Conservation (phyloP, 2,329 filamentous ascomycete genomes). For the Cordyceps sp. region DNA sequence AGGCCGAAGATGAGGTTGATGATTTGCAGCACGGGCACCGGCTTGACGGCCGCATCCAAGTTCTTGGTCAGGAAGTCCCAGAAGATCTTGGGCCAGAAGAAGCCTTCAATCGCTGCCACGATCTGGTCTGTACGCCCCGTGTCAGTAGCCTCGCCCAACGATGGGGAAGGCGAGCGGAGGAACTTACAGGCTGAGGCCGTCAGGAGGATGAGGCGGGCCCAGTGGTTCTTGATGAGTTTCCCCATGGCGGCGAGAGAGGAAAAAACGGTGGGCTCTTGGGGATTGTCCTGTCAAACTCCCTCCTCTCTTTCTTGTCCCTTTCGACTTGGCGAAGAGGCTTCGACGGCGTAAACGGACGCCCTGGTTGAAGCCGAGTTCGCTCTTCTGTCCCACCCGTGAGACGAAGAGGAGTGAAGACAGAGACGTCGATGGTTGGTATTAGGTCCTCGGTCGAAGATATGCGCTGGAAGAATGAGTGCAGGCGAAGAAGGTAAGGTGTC, state of each 20-base stretch:
- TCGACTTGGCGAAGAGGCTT: too few relatives aligned
- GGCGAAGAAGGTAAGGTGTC: slow-evolving; percentile 12
- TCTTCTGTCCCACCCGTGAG: too few relatives aligned
- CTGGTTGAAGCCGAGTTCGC: too few relatives aligned
- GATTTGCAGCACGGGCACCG: slow-evolving; percentile 74
- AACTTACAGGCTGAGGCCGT: slow-evolving; percentile 60
- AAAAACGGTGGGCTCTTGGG: too few relatives aligned
- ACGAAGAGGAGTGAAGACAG: too few relatives aligned
- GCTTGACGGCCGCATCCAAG: slow-evolving; percentile 72
- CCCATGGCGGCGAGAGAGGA: slow-evolving; percentile 63
- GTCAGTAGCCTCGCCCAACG: slow-evolving; percentile 9
- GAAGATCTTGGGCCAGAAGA: slow-evolving; percentile 98
- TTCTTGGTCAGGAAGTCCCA: slow-evolving; percentile 93
- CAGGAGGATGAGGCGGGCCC: slow-evolving; percentile 85
- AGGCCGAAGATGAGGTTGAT: slow-evolving; percentile 77
- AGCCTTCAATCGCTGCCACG: slow-evolving; percentile 64
- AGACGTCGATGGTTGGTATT: too few relatives aligned
- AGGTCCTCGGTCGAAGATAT: background rate
- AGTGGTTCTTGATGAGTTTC: slow-evolving; percentile 98
- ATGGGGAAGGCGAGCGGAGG: background rate
- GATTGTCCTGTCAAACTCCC: background rate
- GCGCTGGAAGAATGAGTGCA: background rate
- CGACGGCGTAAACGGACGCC: too few relatives aligned
- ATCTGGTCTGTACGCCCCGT: slow-evolving; percentile 57
- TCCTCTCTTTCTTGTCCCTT: slow-evolving; percentile 3